These are phyloP conservation scores for Candida sakaeoensis DNA, from an alignment of 805 yeast genomes.

Conservation along the genomic window DNA sequence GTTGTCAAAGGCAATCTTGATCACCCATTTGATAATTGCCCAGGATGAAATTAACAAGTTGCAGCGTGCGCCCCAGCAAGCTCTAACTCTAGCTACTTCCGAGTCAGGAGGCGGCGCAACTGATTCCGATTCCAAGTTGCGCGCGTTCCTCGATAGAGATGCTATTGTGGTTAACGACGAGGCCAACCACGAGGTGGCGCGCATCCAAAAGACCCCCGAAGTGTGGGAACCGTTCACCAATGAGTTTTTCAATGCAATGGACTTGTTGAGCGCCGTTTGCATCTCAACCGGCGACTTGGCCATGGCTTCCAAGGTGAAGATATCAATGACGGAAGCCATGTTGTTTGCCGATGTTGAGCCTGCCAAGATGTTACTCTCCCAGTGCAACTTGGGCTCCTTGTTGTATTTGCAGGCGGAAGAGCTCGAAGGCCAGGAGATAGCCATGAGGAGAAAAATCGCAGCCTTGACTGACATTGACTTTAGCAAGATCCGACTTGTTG, in stretches of 20 bases:
- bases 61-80: conserved; percentile 2
- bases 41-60: conserved; percentile 52
- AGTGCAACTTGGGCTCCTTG: conserved; percentile 68
- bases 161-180: conserved; percentile 14
- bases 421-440: conserved; percentile 47
- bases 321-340: conserved; percentile 69
- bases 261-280: conserved; percentile 67
- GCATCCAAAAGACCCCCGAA: conserved; percentile 35
- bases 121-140: conserved; percentile 8
- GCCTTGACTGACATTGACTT: conserved; percentile 23
- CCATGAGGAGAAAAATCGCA: conserved; percentile 21
- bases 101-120: too few relatives aligned
- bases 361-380: conserved; percentile 59
- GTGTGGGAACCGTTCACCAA: conserved; percentile 74
- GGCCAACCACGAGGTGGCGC: conserved; percentile 15
- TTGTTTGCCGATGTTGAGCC: conserved; percentile 64
- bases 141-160: conserved; percentile 16
- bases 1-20: conserved; percentile 51
- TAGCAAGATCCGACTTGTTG: too few relatives aligned
- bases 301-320: conserved; percentile 57
- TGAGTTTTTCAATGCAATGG: conserved; percentile 76
- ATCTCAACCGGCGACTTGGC: conserved; percentile 65
- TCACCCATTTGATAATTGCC: conserved; percentile 63
- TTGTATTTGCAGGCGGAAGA: conserved; percentile 65
- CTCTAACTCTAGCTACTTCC: background rate